These are phyloP conservation scores for Rhizopus microsporus DNA, from an alignment of 371 early-diverging fungal species.

Conservation along the genomic window DNA sequence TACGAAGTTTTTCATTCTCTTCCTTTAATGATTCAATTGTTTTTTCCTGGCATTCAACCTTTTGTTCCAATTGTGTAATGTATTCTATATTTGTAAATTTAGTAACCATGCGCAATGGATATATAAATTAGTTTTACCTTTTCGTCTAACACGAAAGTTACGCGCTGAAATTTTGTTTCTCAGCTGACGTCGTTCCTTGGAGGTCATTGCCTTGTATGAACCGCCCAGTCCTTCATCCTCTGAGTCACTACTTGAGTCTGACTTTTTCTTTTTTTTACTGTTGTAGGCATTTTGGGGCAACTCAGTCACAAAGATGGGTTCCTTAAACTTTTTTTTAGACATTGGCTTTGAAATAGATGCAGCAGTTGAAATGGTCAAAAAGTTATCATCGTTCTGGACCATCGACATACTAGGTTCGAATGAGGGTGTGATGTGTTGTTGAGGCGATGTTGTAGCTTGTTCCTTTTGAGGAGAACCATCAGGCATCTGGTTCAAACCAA, in stretches of 20 bases:
- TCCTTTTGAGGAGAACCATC: neutral
- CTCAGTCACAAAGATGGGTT: slow-evolving; percentile 26
- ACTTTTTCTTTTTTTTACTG: slow-evolving; percentile 17
- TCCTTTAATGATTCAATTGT: slow-evolving; percentile 14
- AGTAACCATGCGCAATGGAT: neutral
- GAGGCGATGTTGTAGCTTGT: neutral
- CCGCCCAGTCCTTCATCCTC: neutral
- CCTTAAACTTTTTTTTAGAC: slow-evolving; percentile 15
- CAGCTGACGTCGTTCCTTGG: slow-evolving; percentile 82
- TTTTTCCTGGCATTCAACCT: slow-evolving; percentile 31
- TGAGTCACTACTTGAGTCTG: neutral
- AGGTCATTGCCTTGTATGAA: slow-evolving; percentile 57
- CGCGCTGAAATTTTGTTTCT: slow-evolving; percentile 86
- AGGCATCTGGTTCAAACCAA: neutral
- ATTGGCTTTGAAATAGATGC: neutral
- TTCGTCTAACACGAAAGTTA: slow-evolving; percentile 82
- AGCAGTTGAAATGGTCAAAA: slow-evolving; percentile 5
- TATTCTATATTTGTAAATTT: slow-evolving; percentile 52
- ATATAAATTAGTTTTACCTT: slow-evolving; percentile 53
- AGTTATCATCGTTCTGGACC: slow-evolving; percentile 14
- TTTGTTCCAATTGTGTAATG: slow-evolving; percentile 66
- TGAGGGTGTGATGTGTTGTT: neutral
- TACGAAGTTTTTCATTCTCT: slow-evolving; percentile 20
- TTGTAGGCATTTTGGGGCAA: slow-evolving; percentile 17
- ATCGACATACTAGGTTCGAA: neutral